phyloP scores from a whole-genome alignment of 345 rosid species.

The Camelina sativa region DNA sequence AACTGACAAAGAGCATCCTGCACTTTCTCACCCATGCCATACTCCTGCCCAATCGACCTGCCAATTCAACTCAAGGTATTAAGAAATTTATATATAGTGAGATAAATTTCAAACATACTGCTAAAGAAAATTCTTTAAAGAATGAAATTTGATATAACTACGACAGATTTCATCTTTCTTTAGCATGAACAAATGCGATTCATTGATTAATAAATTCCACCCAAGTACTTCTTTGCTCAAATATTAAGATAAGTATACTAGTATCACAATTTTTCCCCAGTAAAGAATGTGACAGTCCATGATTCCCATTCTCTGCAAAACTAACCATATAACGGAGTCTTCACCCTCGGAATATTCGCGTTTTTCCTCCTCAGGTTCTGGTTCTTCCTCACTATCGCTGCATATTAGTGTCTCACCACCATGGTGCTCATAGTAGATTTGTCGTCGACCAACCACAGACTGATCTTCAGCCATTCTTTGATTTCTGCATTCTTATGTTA shows the following conservation, averaged over 20 bases:
- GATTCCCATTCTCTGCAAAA: constrained; percentile 22
- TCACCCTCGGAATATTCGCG: constrained; percentile 82
- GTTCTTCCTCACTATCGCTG: constrained; percentile 95
- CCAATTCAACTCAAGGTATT: constrained; percentile 40
- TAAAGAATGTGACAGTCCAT: constrained; percentile 9
- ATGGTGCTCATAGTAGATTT: constrained; percentile 91
- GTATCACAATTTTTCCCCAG: not conserved
- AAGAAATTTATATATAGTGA: not conserved
- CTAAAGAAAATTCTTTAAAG: constrained; percentile 5
- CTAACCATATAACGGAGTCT: constrained; percentile 85
- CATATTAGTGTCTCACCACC: constrained; percentile 95
- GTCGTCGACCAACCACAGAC: constrained; percentile 98
- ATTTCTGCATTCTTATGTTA: constrained; percentile 69
- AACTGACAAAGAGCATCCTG: constrained; percentile 64
- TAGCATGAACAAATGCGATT: constrained; percentile 20
- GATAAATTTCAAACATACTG: not conserved
- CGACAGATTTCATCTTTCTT: constrained; percentile 6
- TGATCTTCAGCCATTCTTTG: constrained; percentile 99
- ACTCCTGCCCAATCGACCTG: constrained; percentile 84
- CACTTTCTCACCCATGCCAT: constrained; percentile 75
- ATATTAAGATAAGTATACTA: constrained; percentile 19
- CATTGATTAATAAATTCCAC: constrained; percentile 12
- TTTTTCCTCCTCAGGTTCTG: constrained; percentile 78
- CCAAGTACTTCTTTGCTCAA: not conserved
- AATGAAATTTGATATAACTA: constrained; percentile 4